These are phyloP conservation scores for Colletotrichum lindemuthianum DNA, from an alignment of 2,329 filamentous ascomycete species.

Conservation along the genomic window DNA sequence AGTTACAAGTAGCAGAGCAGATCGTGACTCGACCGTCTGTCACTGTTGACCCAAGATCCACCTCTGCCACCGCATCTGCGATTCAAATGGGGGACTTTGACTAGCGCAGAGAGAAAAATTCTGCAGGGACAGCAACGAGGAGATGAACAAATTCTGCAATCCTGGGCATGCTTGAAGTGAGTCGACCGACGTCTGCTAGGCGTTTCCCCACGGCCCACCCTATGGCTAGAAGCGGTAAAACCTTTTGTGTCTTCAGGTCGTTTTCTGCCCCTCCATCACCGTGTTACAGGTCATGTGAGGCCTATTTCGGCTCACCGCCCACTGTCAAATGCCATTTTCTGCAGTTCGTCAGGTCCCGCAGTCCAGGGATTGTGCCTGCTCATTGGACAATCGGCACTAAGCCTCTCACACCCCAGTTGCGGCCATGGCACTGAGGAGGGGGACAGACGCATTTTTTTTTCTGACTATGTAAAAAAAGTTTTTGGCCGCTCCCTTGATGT, in stretches of 20 bases:
- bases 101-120: conserved; percentile 21
- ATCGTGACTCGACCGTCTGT: conserved; percentile 20
- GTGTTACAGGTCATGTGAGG: background rate
- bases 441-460: conserved; percentile 27
- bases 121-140: conserved; percentile 27
- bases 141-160: conserved; percentile 29
- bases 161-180: too few relatives aligned
- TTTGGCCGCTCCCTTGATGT: conserved; percentile 29
- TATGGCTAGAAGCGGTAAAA: conserved; percentile 33
- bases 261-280: conserved; percentile 14
- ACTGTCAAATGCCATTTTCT: conserved; percentile 22
- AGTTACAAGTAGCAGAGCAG: background rate
- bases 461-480: conserved; percentile 36
- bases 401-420: background rate
- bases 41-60: conserved; percentile 9
- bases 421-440: conserved; percentile 12
- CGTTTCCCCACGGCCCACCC: conserved; percentile 22
- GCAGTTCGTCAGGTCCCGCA: conserved; percentile 18
- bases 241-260: background rate
- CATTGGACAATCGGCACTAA: conserved; percentile 32
- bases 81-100: background rate
- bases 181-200: conserved; percentile 3
- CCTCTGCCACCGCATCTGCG: conserved; percentile 10
- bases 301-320: conserved; percentile 16
- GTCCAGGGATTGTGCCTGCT: conserved; percentile 26